Base-by-base conservation (phyloP, 192 early-diverging fungal genomes). In the Backusella mclennaniae region DNA sequence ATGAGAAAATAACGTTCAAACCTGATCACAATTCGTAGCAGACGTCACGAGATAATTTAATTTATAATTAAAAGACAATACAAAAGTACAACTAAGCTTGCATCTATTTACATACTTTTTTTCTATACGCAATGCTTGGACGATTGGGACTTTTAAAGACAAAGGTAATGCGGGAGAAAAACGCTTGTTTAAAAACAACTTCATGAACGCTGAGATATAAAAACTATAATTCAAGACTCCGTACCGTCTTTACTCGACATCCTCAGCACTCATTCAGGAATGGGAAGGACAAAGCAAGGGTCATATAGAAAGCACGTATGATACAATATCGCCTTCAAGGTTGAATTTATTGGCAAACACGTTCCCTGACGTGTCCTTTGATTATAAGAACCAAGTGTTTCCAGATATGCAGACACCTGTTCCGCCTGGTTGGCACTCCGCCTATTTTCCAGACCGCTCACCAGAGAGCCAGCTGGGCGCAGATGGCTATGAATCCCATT, bases 401-500 rank as follows among this genome's bases (percentile, higher is more conserved):
- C 89, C 87, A 79, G 77, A 77, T 39, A 36, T 77, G 2, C 87
- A 84, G 1, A 81, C 91, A 0, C 67, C 78, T 5, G 66, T 96
- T 12, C 93, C 92, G 7, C 90, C 92, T 21, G 90, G 85, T 14
- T 95, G 87, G 72, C 95, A 97, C 78, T 82, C 95, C 46, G 87
- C 86, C 6, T 93, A 94, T 76, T 97, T 97, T 73, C 93, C 94
- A 5, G 90, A 92, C 19, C 85, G 87, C 35, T 82, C 86, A n/a
- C 84, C 85, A 29, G 94, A 95, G 74, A 66, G 71, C 15, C 80
- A 92, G 41, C 86, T 97, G 19, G 88, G 92, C 14, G 66, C 83
- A 6, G 95, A 98, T 82, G 96, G 96, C 17, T 95, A 96, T 77
- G 91, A 94, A 71, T 85, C 87, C 53, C 86, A 85, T 12, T 91